Conservation (phyloP, 106 monocot genomes). For the Dioscorea alata region DNA sequence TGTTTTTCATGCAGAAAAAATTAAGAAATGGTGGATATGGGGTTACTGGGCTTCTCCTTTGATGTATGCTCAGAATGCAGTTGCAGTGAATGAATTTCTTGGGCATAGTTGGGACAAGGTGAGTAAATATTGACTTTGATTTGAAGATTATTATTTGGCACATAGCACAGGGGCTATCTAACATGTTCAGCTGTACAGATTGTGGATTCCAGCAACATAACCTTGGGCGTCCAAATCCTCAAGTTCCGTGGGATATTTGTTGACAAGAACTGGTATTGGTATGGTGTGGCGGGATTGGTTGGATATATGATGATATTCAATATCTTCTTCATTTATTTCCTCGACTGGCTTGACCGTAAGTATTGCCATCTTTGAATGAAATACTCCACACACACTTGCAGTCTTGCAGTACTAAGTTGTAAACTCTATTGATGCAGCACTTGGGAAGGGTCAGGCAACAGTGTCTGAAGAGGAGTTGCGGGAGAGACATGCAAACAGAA, state of each 20-base stretch:
- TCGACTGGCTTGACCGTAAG: constrained; percentile 30
- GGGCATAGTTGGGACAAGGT: constrained; percentile 60
- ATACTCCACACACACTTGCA: no score
- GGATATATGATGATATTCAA: constrained; percentile 32
- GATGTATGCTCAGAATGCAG: constrained; percentile 84
- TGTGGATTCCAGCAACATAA: constrained; percentile 8
- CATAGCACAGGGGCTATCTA: no score
- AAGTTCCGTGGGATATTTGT: constrained; percentile 14
- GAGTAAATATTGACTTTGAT: background rate
- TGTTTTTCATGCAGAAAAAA: constrained; percentile 28
- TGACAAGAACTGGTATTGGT: constrained; percentile 32
- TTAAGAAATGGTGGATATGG: constrained; percentile 79
- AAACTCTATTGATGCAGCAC: constrained; percentile 28
- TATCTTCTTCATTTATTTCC: constrained; percentile 10
- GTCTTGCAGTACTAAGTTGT: no score
- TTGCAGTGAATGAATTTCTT: constrained; percentile 77
- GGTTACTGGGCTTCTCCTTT: constrained; percentile 78
- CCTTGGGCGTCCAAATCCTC: constrained; percentile 14
- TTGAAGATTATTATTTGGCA: no score
- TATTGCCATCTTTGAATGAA: background rate
- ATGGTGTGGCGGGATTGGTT: constrained; percentile 18
- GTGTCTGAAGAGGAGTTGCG: constrained; percentile 61
- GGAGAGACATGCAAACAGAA: constrained; percentile 40
- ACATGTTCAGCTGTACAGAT: constrained; percentile 4
- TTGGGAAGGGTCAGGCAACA: constrained; percentile 45